phyloP scores from a whole-genome alignment of 176 grass and related monocot species.

The Rhipidocladum racemiflorum region DNA sequence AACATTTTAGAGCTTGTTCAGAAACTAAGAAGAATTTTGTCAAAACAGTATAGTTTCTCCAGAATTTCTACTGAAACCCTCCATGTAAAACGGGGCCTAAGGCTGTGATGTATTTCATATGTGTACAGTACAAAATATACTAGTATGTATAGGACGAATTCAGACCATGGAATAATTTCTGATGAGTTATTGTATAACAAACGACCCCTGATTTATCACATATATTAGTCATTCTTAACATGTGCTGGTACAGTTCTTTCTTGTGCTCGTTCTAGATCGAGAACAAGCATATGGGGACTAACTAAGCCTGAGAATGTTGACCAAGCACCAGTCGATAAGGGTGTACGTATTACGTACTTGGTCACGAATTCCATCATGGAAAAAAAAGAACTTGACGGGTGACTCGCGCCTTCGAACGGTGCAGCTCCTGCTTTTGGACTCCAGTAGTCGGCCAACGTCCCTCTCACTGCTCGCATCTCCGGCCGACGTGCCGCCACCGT shows the following conservation, averaged over 20 bases:
- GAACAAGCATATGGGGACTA: neutral
- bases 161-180: neutral
- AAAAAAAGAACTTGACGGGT: neutral
- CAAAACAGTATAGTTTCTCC: neutral
- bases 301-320: conserved; percentile 41
- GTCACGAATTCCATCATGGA: neutral
- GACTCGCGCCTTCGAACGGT: conserved; percentile 2
- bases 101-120: neutral
- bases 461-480: neutral
- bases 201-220: neutral
- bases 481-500: conserved; percentile 17
- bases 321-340: neutral
- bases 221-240: neutral
- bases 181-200: neutral
- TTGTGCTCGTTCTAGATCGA: neutral
- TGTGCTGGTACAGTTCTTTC: neutral
- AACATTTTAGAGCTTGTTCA: neutral
- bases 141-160: neutral
- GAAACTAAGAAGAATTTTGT: neutral
- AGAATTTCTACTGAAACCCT: neutral
- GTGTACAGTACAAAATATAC: neutral
- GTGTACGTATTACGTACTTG: conserved; percentile 21
- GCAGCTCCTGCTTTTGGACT: neutral
- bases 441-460: neutral
- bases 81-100: neutral